Evolutionary conservation across 495 filamentous ascomycete genomes (phyloP).

Genomic region (Penicillium robsamsonii): DNA sequence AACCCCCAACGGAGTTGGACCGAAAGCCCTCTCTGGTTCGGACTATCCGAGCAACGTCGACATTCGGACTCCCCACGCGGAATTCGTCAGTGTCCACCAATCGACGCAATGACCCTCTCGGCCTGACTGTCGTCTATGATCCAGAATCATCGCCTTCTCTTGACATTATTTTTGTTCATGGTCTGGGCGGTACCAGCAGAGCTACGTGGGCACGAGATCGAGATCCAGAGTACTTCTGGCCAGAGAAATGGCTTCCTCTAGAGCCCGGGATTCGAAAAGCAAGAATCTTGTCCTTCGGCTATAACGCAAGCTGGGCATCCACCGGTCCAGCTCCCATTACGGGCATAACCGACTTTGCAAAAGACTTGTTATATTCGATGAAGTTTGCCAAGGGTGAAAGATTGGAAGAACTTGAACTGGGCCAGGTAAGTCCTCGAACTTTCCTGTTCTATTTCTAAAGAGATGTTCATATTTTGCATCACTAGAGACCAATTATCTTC

Average conservation of each 20-base stretch:
- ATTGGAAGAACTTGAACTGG: conserved; percentile 1
- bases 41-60: neutral
- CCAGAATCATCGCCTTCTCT: conserved; percentile 1
- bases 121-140: conserved; percentile 4
- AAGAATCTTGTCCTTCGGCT: conserved; percentile 8
- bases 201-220: conserved; percentile 4
- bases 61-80: neutral
- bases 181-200: conserved; percentile 6
- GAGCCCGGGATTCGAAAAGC: neutral
- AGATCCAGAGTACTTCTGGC: conserved; percentile 9
- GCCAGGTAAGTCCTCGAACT: neutral
- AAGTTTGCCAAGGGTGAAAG: conserved; percentile 4
- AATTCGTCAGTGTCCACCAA: neutral
- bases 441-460: neutral
- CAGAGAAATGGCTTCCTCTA: conserved; percentile 3
- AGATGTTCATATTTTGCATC: neutral
- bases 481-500: conserved; percentile 6
- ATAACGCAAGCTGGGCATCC: conserved; percentile 6
- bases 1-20: neutral
- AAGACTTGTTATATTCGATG: conserved; percentile 9
- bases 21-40: neutral
- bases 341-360: conserved; percentile 11
- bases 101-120: conserved; percentile 7
- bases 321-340: neutral
- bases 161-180: conserved; percentile 12